Evolutionary conservation across 1,284 basidiomycete genomes (phyloP).

Genomic region (Puccinia coronata): DNA sequence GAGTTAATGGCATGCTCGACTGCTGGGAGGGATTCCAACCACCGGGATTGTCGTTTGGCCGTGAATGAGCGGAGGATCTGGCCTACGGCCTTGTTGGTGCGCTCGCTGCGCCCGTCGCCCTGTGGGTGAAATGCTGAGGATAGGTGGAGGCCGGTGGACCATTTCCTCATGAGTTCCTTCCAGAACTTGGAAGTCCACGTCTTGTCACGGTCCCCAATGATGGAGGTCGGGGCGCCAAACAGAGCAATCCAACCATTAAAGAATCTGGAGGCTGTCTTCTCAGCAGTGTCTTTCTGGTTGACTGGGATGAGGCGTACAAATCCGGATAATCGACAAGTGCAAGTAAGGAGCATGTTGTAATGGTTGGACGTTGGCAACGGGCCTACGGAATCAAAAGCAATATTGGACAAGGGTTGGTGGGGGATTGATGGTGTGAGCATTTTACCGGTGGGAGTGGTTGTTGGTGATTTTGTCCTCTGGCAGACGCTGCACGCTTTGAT

Average conservation of each 20-base stretch:
- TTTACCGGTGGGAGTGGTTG: constrained; percentile 16
- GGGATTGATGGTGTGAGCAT: constrained; percentile 49
- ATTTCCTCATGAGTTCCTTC: constrained; percentile 46
- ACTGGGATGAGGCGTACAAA: too few relatives aligned
- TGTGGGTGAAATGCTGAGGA: constrained; percentile 53
- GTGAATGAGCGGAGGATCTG: constrained; percentile 50
- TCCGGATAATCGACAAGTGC: too few relatives aligned
- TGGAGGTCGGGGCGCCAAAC: constrained; percentile 52
- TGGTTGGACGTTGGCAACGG: not conserved
- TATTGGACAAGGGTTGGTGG: constrained; percentile 32
- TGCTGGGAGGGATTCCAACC: constrained; percentile 53
- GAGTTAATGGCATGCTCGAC: constrained; percentile 26
- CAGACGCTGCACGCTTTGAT: constrained; percentile 43
- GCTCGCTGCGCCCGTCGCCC: constrained; percentile 52
- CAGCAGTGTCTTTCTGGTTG: too few relatives aligned
- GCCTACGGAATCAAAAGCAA: not conserved
- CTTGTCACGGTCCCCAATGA: constrained; percentile 55
- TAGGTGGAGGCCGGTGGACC: not conserved
- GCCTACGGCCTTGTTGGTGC: constrained; percentile 57
- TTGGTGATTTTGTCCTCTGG: constrained; percentile 49
- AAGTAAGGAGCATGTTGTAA: not conserved
- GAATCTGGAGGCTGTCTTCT: not conserved
- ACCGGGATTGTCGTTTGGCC: not conserved
- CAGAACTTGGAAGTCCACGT: constrained; percentile 55
- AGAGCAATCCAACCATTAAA: not conserved